A percentile compares a stretch with the other conserved stretches of the same genome.
Evolutionary conservation across 2,329 filamentous ascomycete genomes (phyloP).

Genomic region (Chaetomium globosum): DNA sequence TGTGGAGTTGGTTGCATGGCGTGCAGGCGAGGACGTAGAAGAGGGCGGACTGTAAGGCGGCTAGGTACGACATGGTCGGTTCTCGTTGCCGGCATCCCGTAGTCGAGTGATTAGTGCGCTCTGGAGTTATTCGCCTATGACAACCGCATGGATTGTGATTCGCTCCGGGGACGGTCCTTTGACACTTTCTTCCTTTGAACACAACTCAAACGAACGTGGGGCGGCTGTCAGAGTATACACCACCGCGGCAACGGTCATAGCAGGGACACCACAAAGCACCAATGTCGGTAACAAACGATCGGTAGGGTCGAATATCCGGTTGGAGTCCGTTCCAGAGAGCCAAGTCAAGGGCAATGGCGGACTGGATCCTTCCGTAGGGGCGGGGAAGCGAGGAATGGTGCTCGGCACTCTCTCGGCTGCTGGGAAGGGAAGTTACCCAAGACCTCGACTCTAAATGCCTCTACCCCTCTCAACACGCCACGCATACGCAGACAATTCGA

Average conservation of each 20-base stretch:
- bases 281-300: background rate
- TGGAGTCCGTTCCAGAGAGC: background rate
- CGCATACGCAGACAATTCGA: background rate
- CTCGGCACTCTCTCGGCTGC: constrained; percentile 11
- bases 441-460: constrained; percentile 13
- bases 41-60: constrained; percentile 72
- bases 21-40: constrained; percentile 79
- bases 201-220: constrained; percentile 1
- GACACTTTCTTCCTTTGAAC: background rate
- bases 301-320: background rate
- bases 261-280: background rate
- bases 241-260: background rate
- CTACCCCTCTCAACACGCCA: constrained; percentile 15
- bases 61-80: constrained; percentile 53
- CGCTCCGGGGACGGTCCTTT: background rate
- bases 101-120: background rate
- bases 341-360: constrained; percentile 6
- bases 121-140: background rate
- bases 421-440: constrained; percentile 5
- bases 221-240: constrained; percentile 5
- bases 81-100: constrained; percentile 15
- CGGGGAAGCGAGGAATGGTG: constrained; percentile 12
- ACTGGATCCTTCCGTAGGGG: constrained; percentile 9
- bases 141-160: background rate
- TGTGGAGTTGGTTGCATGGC: constrained; percentile 72